Base-by-base conservation (phyloP, 208 protist genomes). In the Wallacemonas collosoma region DNA sequence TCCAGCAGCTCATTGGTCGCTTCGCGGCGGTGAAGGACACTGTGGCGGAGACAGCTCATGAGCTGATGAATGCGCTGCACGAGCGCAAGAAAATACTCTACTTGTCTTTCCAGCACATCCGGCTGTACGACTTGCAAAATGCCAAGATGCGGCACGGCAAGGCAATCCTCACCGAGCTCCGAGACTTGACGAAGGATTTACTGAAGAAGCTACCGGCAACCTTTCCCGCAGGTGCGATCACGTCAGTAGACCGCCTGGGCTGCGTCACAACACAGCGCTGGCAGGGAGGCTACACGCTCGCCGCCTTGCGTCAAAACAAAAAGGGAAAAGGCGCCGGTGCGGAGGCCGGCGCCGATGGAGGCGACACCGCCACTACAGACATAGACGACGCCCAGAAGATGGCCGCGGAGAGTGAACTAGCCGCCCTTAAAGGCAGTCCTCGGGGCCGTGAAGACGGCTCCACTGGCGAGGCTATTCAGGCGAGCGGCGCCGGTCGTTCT, bases 101-200 rank as follows among this genome's bases (percentile, higher is more conserved):
- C 75, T 79, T 98, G n/a, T 94, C 91, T 39, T 85, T 95, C 17
- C 94, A 98, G 75, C 94, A 98, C 80, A 94, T 98, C 70, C 93
- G 93, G 8, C 72, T 95, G 17, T 97, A 96, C 74, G 94, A 97
- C 70, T 71, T 96, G 63, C 90, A 97, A 64, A 95, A 90, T 71
- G 65, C 75, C 1, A 97, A 96, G 51, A 81, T 97, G 74, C 90
- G 93, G 15, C 76, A 82, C 44, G 77, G 78, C 39, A 90, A 91
- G 55, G 87, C 89, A 2, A 82, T 88, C 15, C 54, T 98, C 15
- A 71, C 83, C n/a, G 82, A 96, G 60, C 81, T 97, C 65, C 88
- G 87, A 50, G 70, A 86, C 35, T 81, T 71, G 66, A 81, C 90
- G 2, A 77, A 73, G 6, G 83, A 92, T 57, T 71, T 96, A 70